Base-by-base conservation (phyloP, 768 basidiomycete species). In the Lentinula guzmanii region DNA sequence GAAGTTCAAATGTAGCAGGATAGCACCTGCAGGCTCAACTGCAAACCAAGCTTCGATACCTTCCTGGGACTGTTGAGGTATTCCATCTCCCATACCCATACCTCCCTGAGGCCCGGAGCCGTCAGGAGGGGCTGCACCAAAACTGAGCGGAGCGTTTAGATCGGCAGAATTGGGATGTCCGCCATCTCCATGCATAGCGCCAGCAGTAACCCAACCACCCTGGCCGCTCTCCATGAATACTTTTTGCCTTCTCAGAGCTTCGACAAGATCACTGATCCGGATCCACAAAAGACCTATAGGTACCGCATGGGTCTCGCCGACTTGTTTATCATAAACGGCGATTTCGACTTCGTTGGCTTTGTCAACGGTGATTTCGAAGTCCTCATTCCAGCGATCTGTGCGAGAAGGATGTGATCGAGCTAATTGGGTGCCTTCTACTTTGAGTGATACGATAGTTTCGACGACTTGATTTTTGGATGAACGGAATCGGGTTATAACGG, bases 281-380 rank as follows among this genome's bases (percentile, higher is more conserved):
- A 99, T 83, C 97, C 97, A 99, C 28, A 98, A 78, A 67, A 98
- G 81, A 33, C 96, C 97, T 63, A 98, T 95, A 37, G 95, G 95
- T 13, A 91, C 83, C 1, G 93, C 87, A 65, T 93, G 84, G 13
- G 78, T 77, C 63, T 94, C 92, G 61, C 86, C 88, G 18, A 85
- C 83, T 68, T 92, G 91, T 67, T 93, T 93, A 74, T 99, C 97
- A 68, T 94, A 95, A 35, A 99, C 85, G 34, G 93, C 91, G 56
- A 99, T 88, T 76, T 98, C 97, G 53, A 98, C 91, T 79, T 99
- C 97, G 71, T 96, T 98, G 13, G 96, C 95, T 74, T 98, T 98
- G 78, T 98, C 96, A 43, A 98, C 91, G 0, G 88, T 81, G 62
- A 99, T 93, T 73, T 96, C 94, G 64, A 98, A 98, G 62, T 95